Evolutionary conservation across 768 basidiomycete species (phyloP).

Genomic region (Suillus luteus): DNA sequence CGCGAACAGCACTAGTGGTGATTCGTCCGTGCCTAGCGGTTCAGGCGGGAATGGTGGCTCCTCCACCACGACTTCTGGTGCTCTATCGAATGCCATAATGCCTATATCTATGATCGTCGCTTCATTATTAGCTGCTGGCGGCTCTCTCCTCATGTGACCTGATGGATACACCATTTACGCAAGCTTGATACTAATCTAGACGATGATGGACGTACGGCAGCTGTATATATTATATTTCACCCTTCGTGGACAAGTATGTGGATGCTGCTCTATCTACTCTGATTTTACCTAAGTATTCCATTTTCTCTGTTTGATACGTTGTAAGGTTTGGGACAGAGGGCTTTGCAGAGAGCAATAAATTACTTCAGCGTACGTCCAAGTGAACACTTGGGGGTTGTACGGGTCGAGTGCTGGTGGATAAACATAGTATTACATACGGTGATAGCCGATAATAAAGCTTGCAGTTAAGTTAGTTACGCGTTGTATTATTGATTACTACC

Average conservation of each 20-base stretch:
- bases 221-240: slow-evolving; percentile 24
- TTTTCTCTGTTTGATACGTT: slow-evolving; percentile 13
- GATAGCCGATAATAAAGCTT: slow-evolving; percentile 17
- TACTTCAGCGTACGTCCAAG: not conserved
- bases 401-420: not conserved
- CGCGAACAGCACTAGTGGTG: slow-evolving; percentile 34
- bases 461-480: not conserved
- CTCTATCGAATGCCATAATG: slow-evolving; percentile 18
- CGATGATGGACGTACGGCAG: slow-evolving; percentile 17
- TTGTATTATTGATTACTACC: slow-evolving; percentile 1
- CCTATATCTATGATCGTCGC: slow-evolving; percentile 17
- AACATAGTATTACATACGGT: slow-evolving; percentile 1
- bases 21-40: slow-evolving; percentile 17
- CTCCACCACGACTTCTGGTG: slow-evolving; percentile 12
- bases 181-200: slow-evolving; percentile 25
- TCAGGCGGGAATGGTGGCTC: slow-evolving; percentile 11
- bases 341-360: not conserved
- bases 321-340: not conserved
- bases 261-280: slow-evolving; percentile 13
- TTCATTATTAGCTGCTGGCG: slow-evolving; percentile 18
- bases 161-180: slow-evolving; percentile 15
- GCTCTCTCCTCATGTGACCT: slow-evolving; percentile 22
- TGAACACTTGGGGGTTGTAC: not conserved
- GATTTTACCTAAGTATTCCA: slow-evolving; percentile 2
- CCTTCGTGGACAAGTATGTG: slow-evolving; percentile 18